phyloP scores from a whole-genome alignment of 2,329 filamentous ascomycete genomes.

The Calonectria pauciramosa region DNA sequence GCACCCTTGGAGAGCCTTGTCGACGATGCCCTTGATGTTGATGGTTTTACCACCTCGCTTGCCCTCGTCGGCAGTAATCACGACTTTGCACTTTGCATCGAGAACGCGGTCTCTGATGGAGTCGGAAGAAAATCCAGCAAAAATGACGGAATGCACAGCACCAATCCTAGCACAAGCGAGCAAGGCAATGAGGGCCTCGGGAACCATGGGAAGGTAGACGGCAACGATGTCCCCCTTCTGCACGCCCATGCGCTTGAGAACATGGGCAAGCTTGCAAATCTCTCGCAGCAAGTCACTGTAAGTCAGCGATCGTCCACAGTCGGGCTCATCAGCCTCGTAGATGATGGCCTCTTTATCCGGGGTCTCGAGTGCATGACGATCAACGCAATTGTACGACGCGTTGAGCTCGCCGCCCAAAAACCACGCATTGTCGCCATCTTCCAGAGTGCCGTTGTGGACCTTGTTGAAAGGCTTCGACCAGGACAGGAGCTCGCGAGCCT shows the following conservation, averaged over 20 bases:
- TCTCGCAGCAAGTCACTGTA: constrained; percentile 91
- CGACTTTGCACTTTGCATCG: constrained; percentile 87
- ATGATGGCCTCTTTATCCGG: constrained; percentile 93
- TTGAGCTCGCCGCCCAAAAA: constrained; percentile 92
- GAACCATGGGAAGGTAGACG: constrained; percentile 97
- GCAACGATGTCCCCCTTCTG: constrained; percentile 95
- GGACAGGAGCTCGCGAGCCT: constrained; percentile 86
- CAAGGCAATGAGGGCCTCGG: constrained; percentile 83
- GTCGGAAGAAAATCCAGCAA: constrained; percentile 94
- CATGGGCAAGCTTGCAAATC: constrained; percentile 85
- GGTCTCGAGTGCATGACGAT: constrained; percentile 90
- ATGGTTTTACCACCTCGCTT: constrained; percentile 95
- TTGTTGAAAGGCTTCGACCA: constrained; percentile 93
- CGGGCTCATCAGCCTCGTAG: constrained; percentile 93
- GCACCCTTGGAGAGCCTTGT: constrained; percentile 86
- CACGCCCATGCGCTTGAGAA: constrained; percentile 91
- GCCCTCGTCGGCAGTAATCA: constrained; percentile 94
- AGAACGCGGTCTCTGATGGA: constrained; percentile 91
- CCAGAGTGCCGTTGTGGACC: constrained; percentile 80
- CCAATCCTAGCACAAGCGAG: constrained; percentile 90
- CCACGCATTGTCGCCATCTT: constrained; percentile 87
- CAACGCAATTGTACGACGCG: constrained; percentile 94
- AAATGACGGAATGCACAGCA: constrained; percentile 93
- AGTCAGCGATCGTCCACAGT: constrained; percentile 85
- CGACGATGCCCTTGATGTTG: constrained; percentile 95